Evolutionary conservation across 2,329 filamentous ascomycete genomes (phyloP).

Genomic region (Cryphonectria radicalis): DNA sequence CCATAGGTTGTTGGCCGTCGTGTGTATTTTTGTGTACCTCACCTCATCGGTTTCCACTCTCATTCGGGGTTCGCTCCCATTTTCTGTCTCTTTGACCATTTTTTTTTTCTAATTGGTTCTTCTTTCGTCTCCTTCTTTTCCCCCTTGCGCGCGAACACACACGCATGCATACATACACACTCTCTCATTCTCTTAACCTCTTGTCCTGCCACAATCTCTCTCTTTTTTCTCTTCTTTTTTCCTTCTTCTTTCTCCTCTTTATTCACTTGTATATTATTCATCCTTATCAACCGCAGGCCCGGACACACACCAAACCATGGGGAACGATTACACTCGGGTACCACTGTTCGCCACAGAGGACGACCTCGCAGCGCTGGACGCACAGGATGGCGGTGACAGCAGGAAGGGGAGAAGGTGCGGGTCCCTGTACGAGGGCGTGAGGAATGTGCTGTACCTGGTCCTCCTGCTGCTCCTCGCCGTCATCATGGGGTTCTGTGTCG

Average conservation of each 20-base stretch:
- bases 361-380: background rate
- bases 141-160: too few species aligned
- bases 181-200: background rate
- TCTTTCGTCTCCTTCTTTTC: background rate
- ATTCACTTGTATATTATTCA: too few species aligned
- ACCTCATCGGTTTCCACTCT: background rate
- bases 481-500: constrained; percentile 20
- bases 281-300: background rate
- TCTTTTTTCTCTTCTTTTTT: background rate
- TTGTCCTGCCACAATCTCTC: background rate
- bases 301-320: background rate
- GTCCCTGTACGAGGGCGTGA: constrained; percentile 12
- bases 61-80: background rate
- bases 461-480: constrained; percentile 11
- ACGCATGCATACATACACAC: background rate
- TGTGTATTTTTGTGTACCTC: constrained; percentile 3
- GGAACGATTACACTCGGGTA: background rate
- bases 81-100: background rate
- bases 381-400: constrained; percentile 1
- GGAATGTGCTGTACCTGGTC: background rate
- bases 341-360: constrained; percentile 5
- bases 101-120: background rate
- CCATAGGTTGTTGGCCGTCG: background rate
- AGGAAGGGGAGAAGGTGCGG: background rate
- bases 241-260: background rate